phyloP scores from a whole-genome alignment of 305 asterid genomes.

The Fraxinus baroniana region DNA sequence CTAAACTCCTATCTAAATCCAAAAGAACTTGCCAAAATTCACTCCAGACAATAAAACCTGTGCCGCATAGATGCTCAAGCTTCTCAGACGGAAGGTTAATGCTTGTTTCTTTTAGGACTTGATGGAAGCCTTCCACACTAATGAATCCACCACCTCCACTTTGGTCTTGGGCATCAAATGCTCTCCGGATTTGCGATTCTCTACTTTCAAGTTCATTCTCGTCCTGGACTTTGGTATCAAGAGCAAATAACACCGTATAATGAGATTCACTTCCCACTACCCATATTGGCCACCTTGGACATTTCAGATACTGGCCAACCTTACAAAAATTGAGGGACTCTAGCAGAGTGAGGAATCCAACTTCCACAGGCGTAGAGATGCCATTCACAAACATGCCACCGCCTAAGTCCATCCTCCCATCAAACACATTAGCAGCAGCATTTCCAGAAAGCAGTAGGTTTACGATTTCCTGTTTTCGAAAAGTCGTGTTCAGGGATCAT shows the following conservation, averaged over 20 bases:
- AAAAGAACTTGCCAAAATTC: conserved; percentile 86
- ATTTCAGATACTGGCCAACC: conserved; percentile 81
- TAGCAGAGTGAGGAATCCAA: conserved; percentile 86
- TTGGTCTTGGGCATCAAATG: conserved; percentile 88
- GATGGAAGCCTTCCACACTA: conserved; percentile 81
- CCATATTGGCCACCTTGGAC: conserved; percentile 98
- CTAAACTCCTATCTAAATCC: conserved; percentile 72
- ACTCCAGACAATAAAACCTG: conserved; percentile 89
- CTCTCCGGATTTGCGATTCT: conserved; percentile 78
- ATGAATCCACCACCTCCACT: conserved; percentile 99
- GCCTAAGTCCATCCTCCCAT: conserved; percentile 86
- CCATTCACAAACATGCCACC: conserved; percentile 96
- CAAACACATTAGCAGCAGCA: conserved; percentile 85
- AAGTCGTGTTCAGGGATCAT: not conserved
- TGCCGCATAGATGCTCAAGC: conserved; percentile 57
- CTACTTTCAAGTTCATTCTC: conserved; percentile 78
- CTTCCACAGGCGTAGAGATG: conserved; percentile 72
- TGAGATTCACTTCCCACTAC: conserved; percentile 98
- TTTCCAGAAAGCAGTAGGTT: conserved; percentile 87
- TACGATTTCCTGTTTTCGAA: conserved; percentile 71
- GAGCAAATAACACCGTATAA: conserved; percentile 87
- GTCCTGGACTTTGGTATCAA: conserved; percentile 75
- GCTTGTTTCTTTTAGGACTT: conserved; percentile 59
- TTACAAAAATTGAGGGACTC: conserved; percentile 88
- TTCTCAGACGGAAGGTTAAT: conserved; percentile 66